These are phyloP conservation scores for Galerina marginata DNA, from an alignment of 768 basidiomycete genomes.

Conservation along the genomic window DNA sequence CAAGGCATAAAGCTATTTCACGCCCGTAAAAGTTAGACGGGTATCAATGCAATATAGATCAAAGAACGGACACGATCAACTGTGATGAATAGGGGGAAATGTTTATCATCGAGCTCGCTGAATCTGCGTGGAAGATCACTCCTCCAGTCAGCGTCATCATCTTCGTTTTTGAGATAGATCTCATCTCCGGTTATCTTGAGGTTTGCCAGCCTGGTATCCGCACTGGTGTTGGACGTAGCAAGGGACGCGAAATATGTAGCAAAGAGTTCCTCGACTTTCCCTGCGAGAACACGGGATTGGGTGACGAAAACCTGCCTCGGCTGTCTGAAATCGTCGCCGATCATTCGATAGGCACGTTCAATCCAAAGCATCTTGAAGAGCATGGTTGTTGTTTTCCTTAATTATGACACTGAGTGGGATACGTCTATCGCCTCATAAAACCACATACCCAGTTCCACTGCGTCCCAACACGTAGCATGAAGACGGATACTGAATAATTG, in stretches of 20 bases:
- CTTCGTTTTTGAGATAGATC: slow-evolving; percentile 38
- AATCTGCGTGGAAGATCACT: slow-evolving; percentile 55
- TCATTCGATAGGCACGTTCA: slow-evolving; percentile 54
- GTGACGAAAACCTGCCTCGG: slow-evolving; percentile 77
- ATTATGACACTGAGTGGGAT: background rate
- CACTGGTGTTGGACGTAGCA: slow-evolving; percentile 17
- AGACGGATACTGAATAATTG: slow-evolving; percentile 60
- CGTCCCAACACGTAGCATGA: slow-evolving; percentile 74
- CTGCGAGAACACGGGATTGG: slow-evolving; percentile 65
- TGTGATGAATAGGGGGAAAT: slow-evolving; percentile 76
- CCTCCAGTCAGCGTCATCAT: slow-evolving; percentile 47
- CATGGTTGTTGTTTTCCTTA: slow-evolving; percentile 78
- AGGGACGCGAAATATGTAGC: slow-evolving; percentile 54
- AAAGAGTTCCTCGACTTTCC: slow-evolving; percentile 74
- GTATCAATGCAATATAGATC: background rate
- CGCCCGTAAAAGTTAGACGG: background rate
- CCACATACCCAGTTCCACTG: slow-evolving; percentile 71
- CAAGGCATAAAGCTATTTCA: slow-evolving; percentile 49
- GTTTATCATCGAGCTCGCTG: slow-evolving; percentile 57
- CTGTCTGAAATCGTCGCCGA: slow-evolving; percentile 38
- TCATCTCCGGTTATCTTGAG: slow-evolving; percentile 19
- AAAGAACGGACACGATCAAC: slow-evolving; percentile 55
- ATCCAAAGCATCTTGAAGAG: slow-evolving; percentile 76
- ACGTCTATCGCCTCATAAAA: background rate
- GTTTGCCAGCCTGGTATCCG: background rate